Evolutionary conservation across 495 filamentous ascomycete species (phyloP).

Genomic region (Penicillium ucsense): DNA sequence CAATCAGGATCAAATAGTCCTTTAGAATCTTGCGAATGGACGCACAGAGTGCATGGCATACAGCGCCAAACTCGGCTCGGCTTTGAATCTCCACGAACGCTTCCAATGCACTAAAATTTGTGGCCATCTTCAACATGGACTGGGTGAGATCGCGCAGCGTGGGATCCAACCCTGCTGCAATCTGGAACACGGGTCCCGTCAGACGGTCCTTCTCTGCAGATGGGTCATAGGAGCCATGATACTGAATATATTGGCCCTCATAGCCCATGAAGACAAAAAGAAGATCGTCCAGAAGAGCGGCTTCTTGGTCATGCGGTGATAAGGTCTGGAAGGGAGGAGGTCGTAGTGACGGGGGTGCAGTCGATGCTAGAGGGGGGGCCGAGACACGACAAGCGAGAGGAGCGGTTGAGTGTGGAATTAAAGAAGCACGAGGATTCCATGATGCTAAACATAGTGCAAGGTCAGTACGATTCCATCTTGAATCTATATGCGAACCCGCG

Average conservation of each 20-base stretch:
- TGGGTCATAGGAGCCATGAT: conserved; percentile 70
- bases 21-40: conserved; percentile 84
- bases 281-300: conserved; percentile 78
- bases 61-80: conserved; percentile 85
- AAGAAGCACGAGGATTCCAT: conserved; percentile 76
- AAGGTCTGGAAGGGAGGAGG: conserved; percentile 64
- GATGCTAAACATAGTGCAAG: conserved; percentile 27
- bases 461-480: conserved; percentile 10
- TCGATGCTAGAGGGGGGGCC: conserved; percentile 65
- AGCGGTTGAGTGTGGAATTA: conserved; percentile 78
- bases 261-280: conserved; percentile 98
- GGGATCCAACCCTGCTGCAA: conserved; percentile 78
- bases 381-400: conserved; percentile 83
- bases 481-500: not conserved
- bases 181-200: conserved; percentile 67
- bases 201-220: conserved; percentile 75
- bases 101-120: conserved; percentile 82
- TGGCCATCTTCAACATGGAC: conserved; percentile 91
- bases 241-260: conserved; percentile 93
- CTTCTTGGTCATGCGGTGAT: conserved; percentile 72
- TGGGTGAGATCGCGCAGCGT: conserved; percentile 78
- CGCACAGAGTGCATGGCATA: conserved; percentile 92
- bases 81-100: conserved; percentile 91
- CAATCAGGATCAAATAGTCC: conserved; percentile 86
- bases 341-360: conserved; percentile 59